Percentiles rank a stretch among this genome's conserved stretches.
phyloP scores from a whole-genome alignment of 345 rosid species.

The Euphorbia peplus region DNA sequence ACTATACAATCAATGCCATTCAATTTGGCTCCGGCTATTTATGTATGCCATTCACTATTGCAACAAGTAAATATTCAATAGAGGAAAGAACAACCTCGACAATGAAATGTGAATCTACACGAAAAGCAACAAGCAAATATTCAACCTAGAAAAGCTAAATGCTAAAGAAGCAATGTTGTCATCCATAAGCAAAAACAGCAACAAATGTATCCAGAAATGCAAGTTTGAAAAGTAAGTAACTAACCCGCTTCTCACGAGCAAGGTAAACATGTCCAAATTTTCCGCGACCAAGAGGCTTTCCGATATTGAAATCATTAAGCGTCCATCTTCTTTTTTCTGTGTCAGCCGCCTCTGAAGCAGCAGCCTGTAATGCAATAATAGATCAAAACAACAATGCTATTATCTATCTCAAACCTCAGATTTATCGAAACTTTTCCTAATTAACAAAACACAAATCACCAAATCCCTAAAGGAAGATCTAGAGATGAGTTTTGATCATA shows the following conservation, averaged over 20 bases:
- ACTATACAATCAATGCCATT: not conserved
- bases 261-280: conserved; percentile 95
- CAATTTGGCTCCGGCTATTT: not conserved
- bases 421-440: not conserved
- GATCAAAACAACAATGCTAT: not conserved
- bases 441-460: not conserved
- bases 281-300: conserved; percentile 95
- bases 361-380: conserved; percentile 35
- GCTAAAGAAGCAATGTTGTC: not conserved
- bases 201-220: not conserved
- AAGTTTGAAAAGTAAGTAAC: too few relatives aligned
- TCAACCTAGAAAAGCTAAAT: not conserved
- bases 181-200: not conserved
- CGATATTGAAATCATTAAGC: conserved; percentile 76
- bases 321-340: conserved; percentile 74
- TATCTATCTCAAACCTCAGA: not conserved
- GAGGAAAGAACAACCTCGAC: not conserved
- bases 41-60: not conserved
- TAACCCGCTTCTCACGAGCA: conserved; percentile 85
- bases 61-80: not conserved
- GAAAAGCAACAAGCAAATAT: too few relatives aligned
- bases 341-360: conserved; percentile 50
- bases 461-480: conserved; percentile 16
- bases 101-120: not conserved
- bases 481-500: too few relatives aligned